Base-by-base conservation (phyloP, 179 eudicot species). In the Beta lomatogona region DNA sequence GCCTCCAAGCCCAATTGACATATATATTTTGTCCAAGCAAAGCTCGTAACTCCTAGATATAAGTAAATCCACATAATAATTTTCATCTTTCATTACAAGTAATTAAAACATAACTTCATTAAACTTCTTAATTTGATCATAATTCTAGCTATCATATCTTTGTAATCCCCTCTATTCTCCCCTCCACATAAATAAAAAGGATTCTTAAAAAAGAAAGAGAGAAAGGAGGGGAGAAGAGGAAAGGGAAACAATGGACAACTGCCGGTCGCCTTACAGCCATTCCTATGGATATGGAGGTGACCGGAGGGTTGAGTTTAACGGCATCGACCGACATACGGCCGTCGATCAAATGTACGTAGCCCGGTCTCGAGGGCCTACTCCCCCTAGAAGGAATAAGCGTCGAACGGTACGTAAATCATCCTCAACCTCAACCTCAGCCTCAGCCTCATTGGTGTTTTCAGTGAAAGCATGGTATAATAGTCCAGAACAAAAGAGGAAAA, bases 401-500 rank as follows among this genome's bases (percentile, higher is more conserved):
- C 79, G 54, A 74, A 25, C 13, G 2, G 15, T 55, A 13, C 72
- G 25, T 52, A 73, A 68, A 72, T 18, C 83, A 18, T 48, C 82
- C 53, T 71, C 83, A 4, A 21, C 64, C 3, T 48, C 25, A 18
- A 22, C 82, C 53, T 71, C 83, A 4, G 21, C 64, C 3, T 48
- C 25, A 14, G 41, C 71, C 6, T 72, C 84, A 1, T 15, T 72
- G 61, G 12, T 58, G 11, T 50, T 80, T 45, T 85, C 86, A 4
- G 16, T 85, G 5, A 87, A 81, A 36, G 4, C 86, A 45, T 92
- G 87, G 87, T 83, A 83, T 72, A 78, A 83, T 53, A 71, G 69
- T 25, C 83, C 83, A 2, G 91, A 92, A 63, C 60, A 75, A 60
- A 85, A 88, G 76, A 86, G 91, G 59, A 90, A 82, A 70, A 90